Evolutionary conservation across 305 asterid genomes (phyloP), one percentile per base, ranked within the genome.

Genomic region (Rubia peregrina): DNA sequence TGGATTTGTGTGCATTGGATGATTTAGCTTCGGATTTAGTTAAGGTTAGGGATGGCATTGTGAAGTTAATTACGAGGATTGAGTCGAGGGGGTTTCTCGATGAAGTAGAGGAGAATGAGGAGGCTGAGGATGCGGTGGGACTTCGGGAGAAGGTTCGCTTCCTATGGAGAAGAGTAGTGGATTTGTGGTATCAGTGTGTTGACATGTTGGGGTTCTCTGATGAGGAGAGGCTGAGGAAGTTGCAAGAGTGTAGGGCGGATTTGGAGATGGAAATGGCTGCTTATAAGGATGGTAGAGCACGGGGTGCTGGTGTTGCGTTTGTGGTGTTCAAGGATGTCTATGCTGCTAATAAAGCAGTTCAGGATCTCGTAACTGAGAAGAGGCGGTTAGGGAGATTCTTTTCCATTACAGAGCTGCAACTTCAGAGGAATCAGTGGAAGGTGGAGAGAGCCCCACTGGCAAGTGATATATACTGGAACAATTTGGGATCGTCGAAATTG

Each of bases 261-360:
- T 79, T 90, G 75, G 98, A 95, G 83, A 95, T 91, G 97, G 97
- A 95, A 83, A 91, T 91, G 99, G 94, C 92, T n/a, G 91, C 95
- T 74, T 95, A 91, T 74, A 95, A 91, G 82, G 98, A 95, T n/a
- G 98, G 98, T 57, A 86, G 91, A 55, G 99, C 99, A 13, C 86
- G 83, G 75, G 98, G 99, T 73, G 98, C 98, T 38, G 98, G 98
- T 40, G 96, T 88, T 70, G 96, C 96, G 5, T 95, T 95, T 80
- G 95, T 95, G 68, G 96, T 95, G 76, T 95, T 95, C 80, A 90
- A 90, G 87, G 98, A 95, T 79, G 97, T 91, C 61, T 91, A 88
- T 83, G 74, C 96, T 0, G 94, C 97, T 14, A 91, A 91, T 82
- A 95, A 95, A 85, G 99, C 96, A 0, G 89, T 95, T 72, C 95